Evolutionary conservation across 2,329 filamentous ascomycete species (phyloP), one percentile per base, ranked within the genome.

Genomic region (Phyllosticta capitalensis): DNA sequence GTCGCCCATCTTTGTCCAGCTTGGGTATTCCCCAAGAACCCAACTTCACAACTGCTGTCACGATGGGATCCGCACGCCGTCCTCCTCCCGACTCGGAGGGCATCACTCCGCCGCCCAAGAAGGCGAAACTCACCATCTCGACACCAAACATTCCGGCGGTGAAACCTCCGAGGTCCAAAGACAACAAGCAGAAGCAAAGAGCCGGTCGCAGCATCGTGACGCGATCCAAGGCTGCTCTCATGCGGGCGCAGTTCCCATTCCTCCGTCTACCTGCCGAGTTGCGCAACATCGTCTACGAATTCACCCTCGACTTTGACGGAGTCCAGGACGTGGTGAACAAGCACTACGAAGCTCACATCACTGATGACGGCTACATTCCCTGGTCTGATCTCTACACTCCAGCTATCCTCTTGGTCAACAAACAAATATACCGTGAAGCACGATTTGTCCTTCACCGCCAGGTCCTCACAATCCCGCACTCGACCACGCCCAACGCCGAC

Each of bases 241-340:
- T 21, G 51, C 61, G 58, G 33, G 51, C 54, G 2, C 21, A 50
- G 9, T 62, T 61, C 49, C 51, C 54, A 5, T 61, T 62, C 30
- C 58, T 61, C 9, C 17, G 24, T 24, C 53, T 62, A 12, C 58
- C 58, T 12, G 58, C 58, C 21, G 61, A 62, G 45, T 17, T 62
- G 21, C 61, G 61, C 24, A 56, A 60, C 45, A 17, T 58, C 24
- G 21, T 62, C 24, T 62, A 62, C 58, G 51, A 28, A 5, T 3
- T 19, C 12, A 17, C 26, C 9, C 51, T 62, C 33, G 54, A 33
- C 54, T 62, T 62, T 48, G 30, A 62, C 9, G 61, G 61, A 10
- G 52, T 58, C 22, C 45, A 20, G 9, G 26, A 45, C 33, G 50
- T 51, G 7, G 54, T 62, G 17, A 58, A 28, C 20, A 49, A 61